Conservation (phyloP, 768 basidiomycete species). For the Trichaptum fuscoviolaceum region DNA sequence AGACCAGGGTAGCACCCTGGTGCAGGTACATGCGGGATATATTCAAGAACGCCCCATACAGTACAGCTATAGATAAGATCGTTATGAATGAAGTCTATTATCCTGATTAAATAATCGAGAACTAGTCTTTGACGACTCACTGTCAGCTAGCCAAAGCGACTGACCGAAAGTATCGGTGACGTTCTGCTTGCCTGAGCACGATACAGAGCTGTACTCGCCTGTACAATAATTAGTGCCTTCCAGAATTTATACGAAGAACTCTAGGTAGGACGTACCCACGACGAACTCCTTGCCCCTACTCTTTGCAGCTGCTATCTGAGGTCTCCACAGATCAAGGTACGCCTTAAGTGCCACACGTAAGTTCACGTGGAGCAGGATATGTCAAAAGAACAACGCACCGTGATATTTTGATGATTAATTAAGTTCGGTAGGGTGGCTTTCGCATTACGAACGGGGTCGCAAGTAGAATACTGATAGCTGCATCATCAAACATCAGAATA, state of each 20-base stretch:
- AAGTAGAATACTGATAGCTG: slow-evolving; percentile 31
- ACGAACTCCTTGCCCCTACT: slow-evolving; percentile 21
- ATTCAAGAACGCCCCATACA: slow-evolving; percentile 23
- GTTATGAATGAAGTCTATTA: slow-evolving; percentile 6
- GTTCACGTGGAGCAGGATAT: background rate
- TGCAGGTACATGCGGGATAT: slow-evolving; percentile 30
- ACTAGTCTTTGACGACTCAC: slow-evolving; percentile 13
- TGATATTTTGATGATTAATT: slow-evolving; percentile 29
- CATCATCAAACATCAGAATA: background rate
- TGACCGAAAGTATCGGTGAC: slow-evolving; percentile 31
- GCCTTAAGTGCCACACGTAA: slow-evolving; percentile 12
- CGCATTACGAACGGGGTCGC: slow-evolving; percentile 25
- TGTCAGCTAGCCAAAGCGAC: slow-evolving; percentile 27
- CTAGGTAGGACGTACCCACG: slow-evolving; percentile 18
- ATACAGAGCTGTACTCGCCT: slow-evolving; percentile 22
- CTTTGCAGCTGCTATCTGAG: slow-evolving; percentile 26
- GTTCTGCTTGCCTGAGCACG: slow-evolving; percentile 29
- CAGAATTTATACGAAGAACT: background rate
- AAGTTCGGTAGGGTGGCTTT: slow-evolving; percentile 26
- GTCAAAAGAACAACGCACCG: slow-evolving; percentile 14
- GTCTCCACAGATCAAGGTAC: slow-evolving; percentile 28
- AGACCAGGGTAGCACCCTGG: slow-evolving; percentile 29
- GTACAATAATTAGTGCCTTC: slow-evolving; percentile 9
- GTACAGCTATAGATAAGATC: slow-evolving; percentile 15
- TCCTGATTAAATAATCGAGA: background rate